phyloP scores from a whole-genome alignment of 805 yeast species.

The Wickerhamiella azyma region DNA sequence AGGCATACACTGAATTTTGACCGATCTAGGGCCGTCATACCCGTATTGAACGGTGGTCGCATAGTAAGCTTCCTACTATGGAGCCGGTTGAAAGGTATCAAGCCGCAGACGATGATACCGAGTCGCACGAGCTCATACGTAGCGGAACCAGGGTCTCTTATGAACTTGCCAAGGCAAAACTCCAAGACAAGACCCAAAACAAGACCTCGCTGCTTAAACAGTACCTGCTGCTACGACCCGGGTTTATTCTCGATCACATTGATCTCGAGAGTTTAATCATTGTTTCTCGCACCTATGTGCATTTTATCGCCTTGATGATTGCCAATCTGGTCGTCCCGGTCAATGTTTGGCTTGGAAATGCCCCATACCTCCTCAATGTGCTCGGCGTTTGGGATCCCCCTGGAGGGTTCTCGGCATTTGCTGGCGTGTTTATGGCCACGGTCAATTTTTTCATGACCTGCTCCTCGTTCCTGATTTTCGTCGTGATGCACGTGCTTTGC shows the following conservation, averaged over 20 bases:
- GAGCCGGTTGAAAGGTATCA: not conserved
- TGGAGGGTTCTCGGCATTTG: conserved; percentile 17
- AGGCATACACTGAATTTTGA: conserved; percentile 45
- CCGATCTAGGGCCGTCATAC: conserved; percentile 54
- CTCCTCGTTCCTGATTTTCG: not conserved
- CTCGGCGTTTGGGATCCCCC: conserved; percentile 13
- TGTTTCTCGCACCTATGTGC: conserved; percentile 18
- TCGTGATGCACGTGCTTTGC: conserved; percentile 1
- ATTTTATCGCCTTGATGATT: conserved; percentile 13
- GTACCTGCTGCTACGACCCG: conserved; percentile 3
- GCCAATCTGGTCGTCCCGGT: conserved; percentile 10
- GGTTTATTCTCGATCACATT: conserved; percentile 16
- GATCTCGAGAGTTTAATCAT: conserved; percentile 16
- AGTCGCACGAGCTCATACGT: not conserved
- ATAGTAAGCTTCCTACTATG: not conserved
- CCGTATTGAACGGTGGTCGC: conserved; percentile 54
- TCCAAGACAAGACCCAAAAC: not conserved
- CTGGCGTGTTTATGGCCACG: not conserved
- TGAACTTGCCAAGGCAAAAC: not conserved
- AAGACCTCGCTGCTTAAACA: not conserved
- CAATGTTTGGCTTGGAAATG: conserved; percentile 16
- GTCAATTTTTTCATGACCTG: not conserved
- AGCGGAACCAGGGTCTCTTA: not conserved
- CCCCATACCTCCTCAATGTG: conserved; percentile 16
- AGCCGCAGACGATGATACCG: not conserved